Conservation (phyloP, 331 rosid species). For the Saraca asoca region DNA sequence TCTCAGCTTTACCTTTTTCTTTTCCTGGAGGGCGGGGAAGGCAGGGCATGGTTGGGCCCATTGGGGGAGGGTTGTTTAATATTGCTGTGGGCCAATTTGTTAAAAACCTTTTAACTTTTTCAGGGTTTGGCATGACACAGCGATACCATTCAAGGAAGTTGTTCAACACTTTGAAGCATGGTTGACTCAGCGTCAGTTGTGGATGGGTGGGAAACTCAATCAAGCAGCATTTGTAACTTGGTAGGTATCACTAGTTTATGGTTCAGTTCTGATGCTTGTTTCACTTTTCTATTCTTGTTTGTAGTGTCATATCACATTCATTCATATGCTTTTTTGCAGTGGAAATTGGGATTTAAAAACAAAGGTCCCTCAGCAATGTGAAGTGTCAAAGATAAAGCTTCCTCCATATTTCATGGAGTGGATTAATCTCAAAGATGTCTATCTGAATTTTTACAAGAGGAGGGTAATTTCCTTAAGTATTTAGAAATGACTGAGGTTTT, state of each 20-base stretch:
- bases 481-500: slow-evolving; percentile 1
- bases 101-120: not conserved
- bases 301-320: slow-evolving; percentile 15
- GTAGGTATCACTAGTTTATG: slow-evolving; percentile 41
- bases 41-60: too few species aligned
- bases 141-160: slow-evolving; percentile 74
- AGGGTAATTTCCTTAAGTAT: slow-evolving; percentile 53
- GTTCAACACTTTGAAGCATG: slow-evolving; percentile 78
- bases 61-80: not conserved
- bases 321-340: slow-evolving; percentile 43
- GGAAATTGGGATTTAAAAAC: slow-evolving; percentile 99
- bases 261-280: not conserved
- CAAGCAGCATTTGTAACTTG: slow-evolving; percentile 87
- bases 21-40: not conserved
- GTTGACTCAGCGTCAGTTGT: slow-evolving; percentile 64
- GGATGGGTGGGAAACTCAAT: slow-evolving; percentile 62
- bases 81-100: not conserved
- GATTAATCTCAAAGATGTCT: slow-evolving; percentile 90
- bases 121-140: slow-evolving; percentile 98
- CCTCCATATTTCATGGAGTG: slow-evolving; percentile 87
- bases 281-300: slow-evolving; percentile 17
- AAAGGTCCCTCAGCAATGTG: slow-evolving; percentile 91
- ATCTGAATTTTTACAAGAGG: slow-evolving; percentile 76
- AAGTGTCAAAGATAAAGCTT: slow-evolving; percentile 70
- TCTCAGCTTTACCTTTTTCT: too few species aligned